Evolutionary conservation across 306 rosid species (phyloP).

Genomic region (Prunus mira): DNA sequence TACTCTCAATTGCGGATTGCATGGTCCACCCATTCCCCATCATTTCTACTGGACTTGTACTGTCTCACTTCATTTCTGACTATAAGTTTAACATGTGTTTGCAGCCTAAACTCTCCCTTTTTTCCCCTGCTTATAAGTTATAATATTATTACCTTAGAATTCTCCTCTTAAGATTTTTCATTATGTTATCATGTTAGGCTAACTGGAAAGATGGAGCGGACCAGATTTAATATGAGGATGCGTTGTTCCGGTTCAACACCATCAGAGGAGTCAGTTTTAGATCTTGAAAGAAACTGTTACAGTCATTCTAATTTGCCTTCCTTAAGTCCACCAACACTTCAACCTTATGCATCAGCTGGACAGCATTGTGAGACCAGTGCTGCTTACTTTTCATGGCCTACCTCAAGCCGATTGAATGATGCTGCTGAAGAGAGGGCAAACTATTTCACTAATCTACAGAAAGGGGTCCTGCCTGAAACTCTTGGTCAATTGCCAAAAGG

Average conservation of each 20-base stretch:
- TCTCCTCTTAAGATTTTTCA: neutral
- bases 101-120: neutral
- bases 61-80: neutral
- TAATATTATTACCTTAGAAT: neutral
- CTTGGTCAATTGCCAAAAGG: conserved; percentile 89
- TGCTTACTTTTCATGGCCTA: conserved; percentile 98
- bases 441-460: conserved; percentile 86
- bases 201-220: conserved; percentile 55
- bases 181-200: conserved; percentile 29
- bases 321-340: conserved; percentile 77
- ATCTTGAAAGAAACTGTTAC: conserved; percentile 87
- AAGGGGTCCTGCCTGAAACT: conserved; percentile 84
- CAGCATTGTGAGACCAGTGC: conserved; percentile 93
- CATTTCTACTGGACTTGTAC: neutral
- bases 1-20: neutral
- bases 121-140: neutral
- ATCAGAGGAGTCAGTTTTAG: conserved; percentile 93
- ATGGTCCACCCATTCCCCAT: neutral
- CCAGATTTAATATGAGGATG: conserved; percentile 56
- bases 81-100: neutral
- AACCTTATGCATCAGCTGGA: conserved; percentile 93
- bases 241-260: conserved; percentile 83
- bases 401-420: conserved; percentile 74
- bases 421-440: conserved; percentile 96
- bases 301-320: conserved; percentile 92